Conservation (phyloP, 768 basidiomycete genomes). For the Tylopilus sp. region DNA sequence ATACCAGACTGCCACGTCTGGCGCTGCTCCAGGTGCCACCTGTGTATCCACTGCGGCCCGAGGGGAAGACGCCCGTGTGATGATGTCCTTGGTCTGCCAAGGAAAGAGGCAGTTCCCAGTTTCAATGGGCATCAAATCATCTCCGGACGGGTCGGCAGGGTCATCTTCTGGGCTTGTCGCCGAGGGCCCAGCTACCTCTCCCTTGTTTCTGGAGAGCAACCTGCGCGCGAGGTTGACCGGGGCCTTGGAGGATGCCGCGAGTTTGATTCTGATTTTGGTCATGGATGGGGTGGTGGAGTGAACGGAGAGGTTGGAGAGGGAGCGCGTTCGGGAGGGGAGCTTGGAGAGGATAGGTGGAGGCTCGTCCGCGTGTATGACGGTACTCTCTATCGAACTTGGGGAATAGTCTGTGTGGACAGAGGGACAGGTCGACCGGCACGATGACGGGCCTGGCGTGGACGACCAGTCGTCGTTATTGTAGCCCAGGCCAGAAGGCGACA, state of each 20-base stretch:
- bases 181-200: constrained; percentile 15
- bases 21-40: not conserved
- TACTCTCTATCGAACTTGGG: constrained; percentile 11
- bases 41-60: constrained; percentile 15
- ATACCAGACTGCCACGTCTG: constrained; percentile 13
- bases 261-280: constrained; percentile 46
- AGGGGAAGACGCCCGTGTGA: constrained; percentile 10
- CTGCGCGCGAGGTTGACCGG: constrained; percentile 56
- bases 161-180: constrained; percentile 2
- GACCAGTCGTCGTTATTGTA: constrained; percentile 41
- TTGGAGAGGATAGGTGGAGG: constrained; percentile 21
- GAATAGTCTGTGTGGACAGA: constrained; percentile 38
- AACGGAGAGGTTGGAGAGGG: constrained; percentile 52
- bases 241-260: constrained; percentile 38
- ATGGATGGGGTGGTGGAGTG: constrained; percentile 46
- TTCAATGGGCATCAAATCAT: constrained; percentile 25
- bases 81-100: constrained; percentile 39
- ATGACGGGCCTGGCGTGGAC: constrained; percentile 32
- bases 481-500: constrained; percentile 52
- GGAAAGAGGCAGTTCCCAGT: constrained; percentile 39
- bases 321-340: constrained; percentile 48
- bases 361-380: constrained; percentile 10
- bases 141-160: constrained; percentile 6
- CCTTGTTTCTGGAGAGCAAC: constrained; percentile 45
- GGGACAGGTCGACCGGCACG: constrained; percentile 33